Percentiles rank a stretch among this genome's conserved stretches.
phyloP scores from a whole-genome alignment of 208 protist genomes.

The Porcisia deanei region DNA sequence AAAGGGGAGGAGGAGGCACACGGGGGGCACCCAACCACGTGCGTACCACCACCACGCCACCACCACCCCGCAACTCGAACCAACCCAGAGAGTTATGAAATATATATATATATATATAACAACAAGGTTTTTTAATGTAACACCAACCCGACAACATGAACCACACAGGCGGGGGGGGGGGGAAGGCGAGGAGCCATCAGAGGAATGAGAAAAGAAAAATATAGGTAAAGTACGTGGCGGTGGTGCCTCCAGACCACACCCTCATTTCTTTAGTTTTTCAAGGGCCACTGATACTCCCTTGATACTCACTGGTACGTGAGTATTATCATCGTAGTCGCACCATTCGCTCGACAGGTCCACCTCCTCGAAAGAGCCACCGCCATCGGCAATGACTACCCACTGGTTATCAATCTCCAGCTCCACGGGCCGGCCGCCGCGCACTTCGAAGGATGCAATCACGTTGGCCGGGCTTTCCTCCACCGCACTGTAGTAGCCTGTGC shows the following conservation, averaged over 20 bases:
- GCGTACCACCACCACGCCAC: not conserved
- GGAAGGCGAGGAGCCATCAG: not conserved
- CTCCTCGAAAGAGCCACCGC: slow-evolving; percentile 40
- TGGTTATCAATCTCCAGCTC: slow-evolving; percentile 63
- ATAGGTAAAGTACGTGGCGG: not conserved
- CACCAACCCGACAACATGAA: too few relatives aligned
- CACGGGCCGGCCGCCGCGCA: slow-evolving; percentile 65
- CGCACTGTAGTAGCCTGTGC: slow-evolving; percentile 19
- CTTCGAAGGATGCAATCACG: slow-evolving; percentile 48
- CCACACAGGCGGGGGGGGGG: not conserved
- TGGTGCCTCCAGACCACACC: not conserved
- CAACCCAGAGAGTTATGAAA: too few relatives aligned
- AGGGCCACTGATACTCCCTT: slow-evolving; percentile 42
- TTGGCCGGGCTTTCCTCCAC: slow-evolving; percentile 15
- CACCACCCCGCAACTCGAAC: too few relatives aligned
- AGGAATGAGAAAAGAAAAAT: not conserved
- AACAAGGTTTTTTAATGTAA: too few relatives aligned
- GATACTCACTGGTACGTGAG: slow-evolving; percentile 35
- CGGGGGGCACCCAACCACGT: not conserved
- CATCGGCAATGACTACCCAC: slow-evolving; percentile 46
- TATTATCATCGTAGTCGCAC: slow-evolving; percentile 73
- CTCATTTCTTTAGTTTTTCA: slow-evolving; percentile 37
- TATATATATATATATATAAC: too few relatives aligned
- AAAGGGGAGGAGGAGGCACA: not conserved
- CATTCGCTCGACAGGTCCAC: slow-evolving; percentile 70